Conservation (phyloP, 306 rosid species). For the Cyclanthera cordifolia region DNA sequence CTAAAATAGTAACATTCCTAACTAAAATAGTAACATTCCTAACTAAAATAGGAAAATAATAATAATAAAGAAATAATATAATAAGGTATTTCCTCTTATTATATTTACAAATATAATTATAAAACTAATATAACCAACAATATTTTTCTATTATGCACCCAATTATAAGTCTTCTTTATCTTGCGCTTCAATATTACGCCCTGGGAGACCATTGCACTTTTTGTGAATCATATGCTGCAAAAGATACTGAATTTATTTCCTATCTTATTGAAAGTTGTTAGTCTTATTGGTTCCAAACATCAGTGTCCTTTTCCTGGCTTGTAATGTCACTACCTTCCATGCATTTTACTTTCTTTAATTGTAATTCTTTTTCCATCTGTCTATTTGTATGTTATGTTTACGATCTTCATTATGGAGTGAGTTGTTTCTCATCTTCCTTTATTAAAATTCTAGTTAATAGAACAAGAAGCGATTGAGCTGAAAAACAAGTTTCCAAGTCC, state of each 20-base stretch:
- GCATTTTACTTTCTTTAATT: not conserved
- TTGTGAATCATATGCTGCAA: not conserved
- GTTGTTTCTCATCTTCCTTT: not conserved
- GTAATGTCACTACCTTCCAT: not conserved
- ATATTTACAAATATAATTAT: no score
- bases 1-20: no score
- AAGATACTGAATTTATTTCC: not conserved
- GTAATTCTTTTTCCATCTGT: not conserved
- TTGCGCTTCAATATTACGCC: not conserved
- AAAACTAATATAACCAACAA: no score
- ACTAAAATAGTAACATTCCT: no score
- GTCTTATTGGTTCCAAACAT: no score
- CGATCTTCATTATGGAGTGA: not conserved
- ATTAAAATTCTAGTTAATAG: constrained; percentile 39
- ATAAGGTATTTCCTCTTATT: no score
- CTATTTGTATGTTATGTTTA: not conserved
- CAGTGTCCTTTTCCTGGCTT: constrained; percentile 4
- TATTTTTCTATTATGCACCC: not conserved
- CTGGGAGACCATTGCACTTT: not conserved
- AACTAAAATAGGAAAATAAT: no score
- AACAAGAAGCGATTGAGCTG: constrained; percentile 79
- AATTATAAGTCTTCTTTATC: not conserved
- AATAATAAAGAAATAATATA: no score
- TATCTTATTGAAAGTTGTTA: not conserved
- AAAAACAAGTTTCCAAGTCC: constrained; percentile 70